Evolutionary conservation across 352 stramenopile species (phyloP).

Genomic region (Phytophthora litchii): DNA sequence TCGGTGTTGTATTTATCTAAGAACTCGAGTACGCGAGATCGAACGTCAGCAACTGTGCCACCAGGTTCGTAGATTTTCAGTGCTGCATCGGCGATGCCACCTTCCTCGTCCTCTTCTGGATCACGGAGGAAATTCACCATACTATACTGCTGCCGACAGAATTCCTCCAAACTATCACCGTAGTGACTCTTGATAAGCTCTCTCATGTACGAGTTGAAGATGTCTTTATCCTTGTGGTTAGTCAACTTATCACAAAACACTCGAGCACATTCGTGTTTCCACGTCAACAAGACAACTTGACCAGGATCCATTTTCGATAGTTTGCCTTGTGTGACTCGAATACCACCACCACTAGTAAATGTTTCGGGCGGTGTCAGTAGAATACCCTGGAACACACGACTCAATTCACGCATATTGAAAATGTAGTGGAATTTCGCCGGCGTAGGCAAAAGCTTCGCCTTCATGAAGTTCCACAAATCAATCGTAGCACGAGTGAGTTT

Average conservation of each 20-base stretch:
- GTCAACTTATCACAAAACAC: slow-evolving; percentile 99
- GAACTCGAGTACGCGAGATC: slow-evolving; percentile 93
- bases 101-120: slow-evolving; percentile 97
- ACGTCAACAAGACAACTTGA: slow-evolving; percentile 94
- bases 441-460: slow-evolving; percentile 97
- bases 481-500: slow-evolving; percentile 97
- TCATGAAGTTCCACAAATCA: slow-evolving; percentile 97
- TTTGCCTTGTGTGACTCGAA: slow-evolving; percentile 85
- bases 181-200: slow-evolving; percentile 93
- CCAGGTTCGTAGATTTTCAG: slow-evolving; percentile 98
- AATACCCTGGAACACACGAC: slow-evolving; percentile 97
- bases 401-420: slow-evolving; percentile 99
- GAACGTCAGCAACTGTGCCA: slow-evolving; percentile 92
- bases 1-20: slow-evolving; percentile 98
- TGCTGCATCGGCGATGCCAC: slow-evolving; percentile 92
- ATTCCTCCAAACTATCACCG: slow-evolving; percentile 82
- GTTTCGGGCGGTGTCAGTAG: slow-evolving; percentile 96
- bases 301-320: slow-evolving; percentile 90
- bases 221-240: slow-evolving; percentile 97
- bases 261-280: slow-evolving; percentile 97
- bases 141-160: slow-evolving; percentile 79
- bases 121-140: slow-evolving; percentile 99
- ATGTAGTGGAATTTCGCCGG: slow-evolving; percentile 99
- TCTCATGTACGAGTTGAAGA: slow-evolving; percentile 92
- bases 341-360: slow-evolving; percentile 91